These are phyloP conservation scores for Phytopythium montanum DNA, from an alignment of 352 stramenopile genomes.

Conservation along the genomic window DNA sequence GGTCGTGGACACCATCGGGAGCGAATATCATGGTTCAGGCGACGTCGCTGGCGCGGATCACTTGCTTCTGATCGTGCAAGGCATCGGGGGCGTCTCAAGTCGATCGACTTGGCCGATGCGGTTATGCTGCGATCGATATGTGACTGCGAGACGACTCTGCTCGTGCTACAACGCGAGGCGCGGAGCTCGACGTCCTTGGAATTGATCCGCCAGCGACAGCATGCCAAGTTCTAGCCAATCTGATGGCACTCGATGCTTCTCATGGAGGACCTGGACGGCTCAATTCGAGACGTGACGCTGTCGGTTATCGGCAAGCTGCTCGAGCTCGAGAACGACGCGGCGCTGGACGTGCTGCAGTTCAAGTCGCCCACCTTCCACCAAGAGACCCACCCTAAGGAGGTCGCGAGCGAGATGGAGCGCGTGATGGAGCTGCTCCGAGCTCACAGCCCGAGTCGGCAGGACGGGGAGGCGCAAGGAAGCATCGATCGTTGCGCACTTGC, in stretches of 20 bases:
- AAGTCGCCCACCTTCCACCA: constrained; percentile 91
- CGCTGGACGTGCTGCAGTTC: constrained; percentile 92
- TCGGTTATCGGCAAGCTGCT: constrained; percentile 89
- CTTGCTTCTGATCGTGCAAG: constrained; percentile 86
- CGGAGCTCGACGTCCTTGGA: constrained; percentile 68
- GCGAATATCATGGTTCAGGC: constrained; percentile 11
- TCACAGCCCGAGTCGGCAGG: constrained; percentile 46
- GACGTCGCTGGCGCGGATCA: constrained; percentile 80
- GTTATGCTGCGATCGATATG: constrained; percentile 80
- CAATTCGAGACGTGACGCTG: constrained; percentile 72
- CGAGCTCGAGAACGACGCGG: constrained; percentile 91
- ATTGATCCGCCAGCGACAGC: constrained; percentile 17
- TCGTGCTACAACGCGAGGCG: constrained; percentile 60
- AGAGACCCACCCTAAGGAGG: constrained; percentile 90
- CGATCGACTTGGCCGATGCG: constrained; percentile 81
- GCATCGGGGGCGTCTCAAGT: constrained; percentile 89
- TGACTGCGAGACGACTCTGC: constrained; percentile 67
- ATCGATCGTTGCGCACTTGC: constrained; percentile 84
- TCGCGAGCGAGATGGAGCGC: constrained; percentile 89
- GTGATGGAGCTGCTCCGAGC: constrained; percentile 76
- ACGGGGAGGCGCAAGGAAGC: constrained; percentile 64
- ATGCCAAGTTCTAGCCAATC: constrained; percentile 77
- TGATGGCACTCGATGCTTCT: constrained; percentile 88
- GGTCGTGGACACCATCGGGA: constrained; percentile 1
- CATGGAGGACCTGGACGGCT: constrained; percentile 61